phyloP scores from a whole-genome alignment of 805 yeast species.

The Debaryomyces castellii region DNA sequence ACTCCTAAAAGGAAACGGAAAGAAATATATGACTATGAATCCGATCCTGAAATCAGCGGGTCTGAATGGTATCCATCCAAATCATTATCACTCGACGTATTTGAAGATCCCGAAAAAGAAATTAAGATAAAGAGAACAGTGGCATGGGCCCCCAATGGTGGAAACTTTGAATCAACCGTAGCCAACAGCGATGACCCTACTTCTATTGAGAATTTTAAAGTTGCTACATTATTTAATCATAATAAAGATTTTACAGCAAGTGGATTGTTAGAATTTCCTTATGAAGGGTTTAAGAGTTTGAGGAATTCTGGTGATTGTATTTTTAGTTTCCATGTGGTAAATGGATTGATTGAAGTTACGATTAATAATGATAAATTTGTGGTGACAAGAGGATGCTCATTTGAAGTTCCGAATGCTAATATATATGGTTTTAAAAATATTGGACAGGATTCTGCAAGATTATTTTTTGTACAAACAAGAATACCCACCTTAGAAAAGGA shows the following conservation, averaged over 20 bases:
- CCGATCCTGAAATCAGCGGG: conserved; percentile 44
- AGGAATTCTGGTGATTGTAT: conserved; percentile 65
- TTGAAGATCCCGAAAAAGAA: conserved; percentile 43
- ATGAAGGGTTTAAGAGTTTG: conserved; percentile 57
- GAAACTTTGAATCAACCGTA: conserved; percentile 39
- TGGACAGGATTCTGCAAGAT: conserved; percentile 54
- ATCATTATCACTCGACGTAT: conserved; percentile 46
- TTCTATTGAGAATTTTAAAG: conserved; percentile 47
- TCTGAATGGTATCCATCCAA: conserved; percentile 53
- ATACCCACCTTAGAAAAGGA: conserved; percentile 10
- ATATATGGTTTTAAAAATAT: conserved; percentile 66
- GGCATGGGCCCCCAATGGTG: conserved; percentile 66
- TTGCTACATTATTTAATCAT: conserved; percentile 64
- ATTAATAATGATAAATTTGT: conserved; percentile 58
- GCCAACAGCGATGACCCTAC: conserved; percentile 35
- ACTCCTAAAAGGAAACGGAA: conserved; percentile 9
- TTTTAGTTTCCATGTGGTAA: conserved; percentile 71
- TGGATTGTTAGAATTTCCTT: conserved; percentile 69
- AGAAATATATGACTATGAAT: conserved; percentile 27
- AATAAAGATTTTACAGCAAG: conserved; percentile 67
- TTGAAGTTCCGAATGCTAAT: conserved; percentile 79
- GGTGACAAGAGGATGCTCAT: conserved; percentile 70
- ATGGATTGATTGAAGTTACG: conserved; percentile 69
- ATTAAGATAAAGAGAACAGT: conserved; percentile 33
- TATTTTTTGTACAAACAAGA: conserved; percentile 69